A percentile compares a stretch with the other conserved stretches of the same genome.
phyloP scores from a whole-genome alignment of 2,329 filamentous ascomycete genomes.

The Colletotrichum sp. region DNA sequence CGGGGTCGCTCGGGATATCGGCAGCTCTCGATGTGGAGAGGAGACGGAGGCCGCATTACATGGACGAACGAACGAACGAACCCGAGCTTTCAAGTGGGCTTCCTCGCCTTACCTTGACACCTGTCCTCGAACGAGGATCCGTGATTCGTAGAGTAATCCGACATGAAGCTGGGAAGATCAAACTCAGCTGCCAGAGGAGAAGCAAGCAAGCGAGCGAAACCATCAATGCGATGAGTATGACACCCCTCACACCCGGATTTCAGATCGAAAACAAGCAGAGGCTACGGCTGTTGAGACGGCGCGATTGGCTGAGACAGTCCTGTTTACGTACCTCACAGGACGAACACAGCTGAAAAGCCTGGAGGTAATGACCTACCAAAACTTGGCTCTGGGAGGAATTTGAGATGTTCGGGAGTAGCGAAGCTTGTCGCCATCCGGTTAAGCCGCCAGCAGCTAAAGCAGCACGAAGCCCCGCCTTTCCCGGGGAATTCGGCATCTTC shows the following conservation, averaged over 20 bases:
- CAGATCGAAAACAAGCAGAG: background rate
- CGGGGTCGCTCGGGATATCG: slow-evolving; percentile 8
- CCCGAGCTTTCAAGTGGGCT: background rate
- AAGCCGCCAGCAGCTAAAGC: background rate
- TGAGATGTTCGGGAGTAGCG: background rate
- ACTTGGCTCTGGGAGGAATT: background rate
- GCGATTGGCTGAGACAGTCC: background rate
- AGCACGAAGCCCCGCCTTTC: background rate
- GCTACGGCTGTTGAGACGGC: background rate
- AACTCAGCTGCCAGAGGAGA: background rate
- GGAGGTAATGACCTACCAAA: background rate
- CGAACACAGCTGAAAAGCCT: background rate
- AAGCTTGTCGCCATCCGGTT: background rate
- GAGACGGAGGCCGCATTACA: background rate
- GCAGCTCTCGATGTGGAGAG: background rate
- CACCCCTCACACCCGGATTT: background rate
- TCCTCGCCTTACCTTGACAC: background rate
- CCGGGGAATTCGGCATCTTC: slow-evolving; percentile 13
- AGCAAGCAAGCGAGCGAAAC: background rate
- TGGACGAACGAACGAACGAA: background rate
- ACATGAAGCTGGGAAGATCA: background rate
- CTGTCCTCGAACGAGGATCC: background rate
- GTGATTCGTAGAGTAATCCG: background rate
- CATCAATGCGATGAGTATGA: background rate
- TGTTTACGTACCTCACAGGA: slow-evolving; percentile 1